Conservation (phyloP, 805 yeast genomes). For the Yamadazyma nakazawae region DNA sequence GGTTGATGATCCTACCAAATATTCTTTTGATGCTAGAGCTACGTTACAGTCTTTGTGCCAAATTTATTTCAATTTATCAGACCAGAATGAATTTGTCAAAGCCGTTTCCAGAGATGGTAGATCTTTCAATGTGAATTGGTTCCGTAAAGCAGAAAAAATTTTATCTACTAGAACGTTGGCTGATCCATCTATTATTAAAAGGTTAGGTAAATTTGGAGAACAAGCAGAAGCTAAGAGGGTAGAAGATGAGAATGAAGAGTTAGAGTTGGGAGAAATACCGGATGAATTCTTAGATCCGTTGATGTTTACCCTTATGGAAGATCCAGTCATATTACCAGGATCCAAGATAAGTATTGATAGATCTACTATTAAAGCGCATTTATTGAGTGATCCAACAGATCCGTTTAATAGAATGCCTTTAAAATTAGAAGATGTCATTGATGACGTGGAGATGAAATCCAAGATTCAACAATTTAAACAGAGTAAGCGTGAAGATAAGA, state of each 20-base stretch:
- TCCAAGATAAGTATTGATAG: constrained; percentile 84
- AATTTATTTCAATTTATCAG: constrained; percentile 69
- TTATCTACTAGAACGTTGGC: constrained; percentile 52
- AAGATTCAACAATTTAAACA: constrained; percentile 50
- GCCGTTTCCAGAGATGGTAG: constrained; percentile 93
- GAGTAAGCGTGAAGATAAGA: constrained; percentile 31
- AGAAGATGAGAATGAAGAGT: constrained; percentile 75
- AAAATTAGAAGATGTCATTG: constrained; percentile 81
- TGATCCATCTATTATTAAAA: constrained; percentile 47
- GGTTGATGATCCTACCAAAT: constrained; percentile 78
- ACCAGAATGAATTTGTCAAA: constrained; percentile 59
- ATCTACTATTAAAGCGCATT: constrained; percentile 88
- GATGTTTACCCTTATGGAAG: constrained; percentile 93
- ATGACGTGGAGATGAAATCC: constrained; percentile 64
- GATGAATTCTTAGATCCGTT: constrained; percentile 96
- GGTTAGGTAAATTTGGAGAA: constrained; percentile 54
- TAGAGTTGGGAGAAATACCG: constrained; percentile 89
- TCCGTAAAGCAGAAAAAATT: constrained; percentile 68
- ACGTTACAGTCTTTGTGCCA: constrained; percentile 67
- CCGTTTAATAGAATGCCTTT: constrained; percentile 95
- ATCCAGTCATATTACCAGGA: constrained; percentile 91
- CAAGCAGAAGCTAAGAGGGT: constrained; percentile 59
- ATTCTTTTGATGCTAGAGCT: constrained; percentile 76
- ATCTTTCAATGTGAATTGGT: constrained; percentile 68
- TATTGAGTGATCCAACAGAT: constrained; percentile 92